phyloP scores from a whole-genome alignment of 2,329 filamentous ascomycete species.

The Penicillium sp. region DNA sequence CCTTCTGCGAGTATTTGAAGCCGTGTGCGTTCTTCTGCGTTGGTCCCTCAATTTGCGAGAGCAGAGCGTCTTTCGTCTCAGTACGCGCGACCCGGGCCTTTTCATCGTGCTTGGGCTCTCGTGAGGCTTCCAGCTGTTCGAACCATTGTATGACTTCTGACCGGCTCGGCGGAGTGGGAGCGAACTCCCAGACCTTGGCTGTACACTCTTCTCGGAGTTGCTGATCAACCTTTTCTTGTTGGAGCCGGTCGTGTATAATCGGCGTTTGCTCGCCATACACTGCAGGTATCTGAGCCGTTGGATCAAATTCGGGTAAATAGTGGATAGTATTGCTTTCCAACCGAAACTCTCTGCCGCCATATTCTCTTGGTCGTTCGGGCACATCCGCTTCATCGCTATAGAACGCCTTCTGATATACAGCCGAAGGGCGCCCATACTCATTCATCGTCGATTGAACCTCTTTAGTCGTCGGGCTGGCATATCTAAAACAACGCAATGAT shows the following conservation, averaged over 20 bases:
- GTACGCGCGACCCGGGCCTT: slow-evolving; percentile 4
- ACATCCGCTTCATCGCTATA: slow-evolving; percentile 84
- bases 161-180: slow-evolving; percentile 64
- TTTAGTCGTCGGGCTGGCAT: slow-evolving; percentile 28
- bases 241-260: slow-evolving; percentile 48
- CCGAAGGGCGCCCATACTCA: slow-evolving; percentile 57
- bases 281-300: slow-evolving; percentile 55
- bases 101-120: slow-evolving; percentile 3
- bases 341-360: slow-evolving; percentile 81
- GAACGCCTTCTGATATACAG: slow-evolving; percentile 79
- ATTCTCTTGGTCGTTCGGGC: slow-evolving; percentile 71
- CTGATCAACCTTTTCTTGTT: slow-evolving; percentile 51
- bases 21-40: slow-evolving; percentile 78
- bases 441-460: slow-evolving; percentile 56
- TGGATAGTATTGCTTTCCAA: slow-evolving; percentile 71
- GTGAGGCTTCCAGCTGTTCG: slow-evolving; percentile 33
- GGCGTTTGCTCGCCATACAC: slow-evolving; percentile 54
- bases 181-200: slow-evolving; percentile 72
- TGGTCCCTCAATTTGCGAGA: slow-evolving; percentile 85
- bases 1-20: slow-evolving; percentile 80
- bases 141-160: slow-evolving; percentile 69
- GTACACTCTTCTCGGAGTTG: slow-evolving; percentile 57
- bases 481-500: slow-evolving; percentile 27
- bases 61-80: slow-evolving; percentile 30
- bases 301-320: slow-evolving; percentile 75